phyloP scores from a whole-genome alignment of 2,329 filamentous ascomycete genomes.

The Hymenoscyphus albidus region DNA sequence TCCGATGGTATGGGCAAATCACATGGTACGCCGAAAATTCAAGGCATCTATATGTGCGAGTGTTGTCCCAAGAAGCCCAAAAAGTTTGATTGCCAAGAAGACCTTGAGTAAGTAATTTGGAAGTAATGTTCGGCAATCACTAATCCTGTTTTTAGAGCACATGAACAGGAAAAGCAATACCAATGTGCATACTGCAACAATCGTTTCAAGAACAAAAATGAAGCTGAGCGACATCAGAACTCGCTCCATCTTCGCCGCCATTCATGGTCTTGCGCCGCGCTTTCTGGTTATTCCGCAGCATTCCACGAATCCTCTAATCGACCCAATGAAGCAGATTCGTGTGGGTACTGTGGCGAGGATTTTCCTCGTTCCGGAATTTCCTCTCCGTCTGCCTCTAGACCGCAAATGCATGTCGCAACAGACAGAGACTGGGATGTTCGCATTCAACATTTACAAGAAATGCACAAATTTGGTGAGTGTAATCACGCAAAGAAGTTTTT shows the following conservation, averaged over 20 bases:
- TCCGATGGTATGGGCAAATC: conserved; percentile 41
- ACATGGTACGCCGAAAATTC: conserved; percentile 48
- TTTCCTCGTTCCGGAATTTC: conserved; percentile 50
- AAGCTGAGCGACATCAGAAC: conserved; percentile 93
- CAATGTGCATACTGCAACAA: conserved; percentile 90
- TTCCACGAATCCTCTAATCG: conserved; percentile 76
- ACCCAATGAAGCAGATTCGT: conserved; percentile 70
- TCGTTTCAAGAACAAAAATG: conserved; percentile 98
- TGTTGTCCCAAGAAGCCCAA: conserved; percentile 97
- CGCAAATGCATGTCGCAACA: conserved; percentile 50
- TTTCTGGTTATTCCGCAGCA: conserved; percentile 72
- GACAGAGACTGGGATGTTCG: conserved; percentile 86
- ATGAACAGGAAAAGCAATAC: conserved; percentile 95
- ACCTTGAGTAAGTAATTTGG: conserved; percentile 64
- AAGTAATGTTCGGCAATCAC: background rate
- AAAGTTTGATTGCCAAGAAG: conserved; percentile 82
- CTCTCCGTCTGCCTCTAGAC: conserved; percentile 41
- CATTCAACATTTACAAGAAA: conserved; percentile 79
- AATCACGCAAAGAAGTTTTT: conserved; percentile 99
- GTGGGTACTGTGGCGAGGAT: conserved; percentile 93
- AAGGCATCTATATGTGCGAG: conserved; percentile 72
- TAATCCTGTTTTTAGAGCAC: conserved; percentile 54
- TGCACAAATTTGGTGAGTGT: conserved; percentile 97
- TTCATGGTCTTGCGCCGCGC: conserved; percentile 93
- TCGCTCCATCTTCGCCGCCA: conserved; percentile 87